Base-by-base conservation (phyloP, 2,329 filamentous ascomycete genomes). In the Verticillium tricorpus region DNA sequence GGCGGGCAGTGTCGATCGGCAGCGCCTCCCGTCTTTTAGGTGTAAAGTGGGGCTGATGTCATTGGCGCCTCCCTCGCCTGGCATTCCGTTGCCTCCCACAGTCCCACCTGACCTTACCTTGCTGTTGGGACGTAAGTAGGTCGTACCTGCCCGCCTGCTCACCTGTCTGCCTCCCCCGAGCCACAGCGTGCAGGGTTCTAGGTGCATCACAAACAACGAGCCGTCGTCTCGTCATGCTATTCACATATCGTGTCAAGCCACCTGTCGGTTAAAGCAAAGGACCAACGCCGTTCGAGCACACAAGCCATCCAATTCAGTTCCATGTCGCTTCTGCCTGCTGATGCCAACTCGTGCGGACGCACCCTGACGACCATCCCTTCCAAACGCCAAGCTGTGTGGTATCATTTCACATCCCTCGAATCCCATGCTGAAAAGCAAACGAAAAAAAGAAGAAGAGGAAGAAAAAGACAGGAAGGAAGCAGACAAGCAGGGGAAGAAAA, bases 381-480 rank as follows among this genome's bases (percentile, higher is more conserved):
- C 54, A 56, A 56, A 56, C 54, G 54, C 54, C 54, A 32, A 56
- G 32, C 22, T 56, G 54, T 55, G 52, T 56, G 54, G 54, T 56
- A 56, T 32, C 32, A 32, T 56, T n/a, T 22, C 54, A 15, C 14
- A 17, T 17, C 37, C 37, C 37, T 40, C 15, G 34, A 7, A 7
- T 17, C 15, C 37, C 37, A 40, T 40, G 17, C 14, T 4, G 14
- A 35, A 35, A 35, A 35, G 14, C 34, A 35, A 11, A n/a, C 22
- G 40, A 50, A 50, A n/a, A 50, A 22, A 5, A 22, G 22, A n/a
- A 15, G 22, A n/a, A 50, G 40, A 19, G n/a, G n/a, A n/a, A n/a
- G n/a, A n/a, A 22, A 50, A 22, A 28, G 28, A 35, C 25, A 54
- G n/a, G 50, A 14, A 22, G 9, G 12, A 55, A 28, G 5, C 11